These are phyloP conservation scores for Mercurialis annua DNA, from an alignment of 345 rosid genomes.

Conservation along the genomic window DNA sequence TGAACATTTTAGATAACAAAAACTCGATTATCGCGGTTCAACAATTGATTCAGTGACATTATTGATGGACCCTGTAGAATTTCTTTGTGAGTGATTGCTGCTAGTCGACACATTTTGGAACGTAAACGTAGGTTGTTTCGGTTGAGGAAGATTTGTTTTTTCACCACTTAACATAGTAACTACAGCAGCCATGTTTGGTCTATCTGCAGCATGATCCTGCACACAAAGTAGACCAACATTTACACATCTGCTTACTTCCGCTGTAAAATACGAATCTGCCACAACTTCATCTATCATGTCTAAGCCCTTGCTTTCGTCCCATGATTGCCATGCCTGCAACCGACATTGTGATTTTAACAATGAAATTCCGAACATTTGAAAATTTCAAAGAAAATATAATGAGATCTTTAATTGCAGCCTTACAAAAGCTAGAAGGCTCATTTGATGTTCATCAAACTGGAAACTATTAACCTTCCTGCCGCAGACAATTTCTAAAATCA, in stretches of 20 bases:
- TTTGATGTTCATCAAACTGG: constrained; percentile 2
- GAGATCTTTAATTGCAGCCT: background rate
- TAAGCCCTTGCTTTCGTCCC: constrained; percentile 15
- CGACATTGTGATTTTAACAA: background rate
- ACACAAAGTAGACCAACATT: background rate
- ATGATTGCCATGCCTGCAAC: constrained; percentile 19
- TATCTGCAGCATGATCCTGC: constrained; percentile 27
- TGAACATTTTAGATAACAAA: too few relatives aligned
- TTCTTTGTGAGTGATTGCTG: constrained; percentile 12
- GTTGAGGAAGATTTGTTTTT: constrained; percentile 24
- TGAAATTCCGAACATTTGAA: too few relatives aligned
- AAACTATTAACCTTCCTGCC: constrained; percentile 13
- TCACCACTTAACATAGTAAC: constrained; percentile 33
- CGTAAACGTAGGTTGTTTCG: constrained; percentile 42
- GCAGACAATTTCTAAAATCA: constrained; percentile 15
- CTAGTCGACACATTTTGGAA: background rate
- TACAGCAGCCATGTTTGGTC: constrained; percentile 31
- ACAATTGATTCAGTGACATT: background rate
- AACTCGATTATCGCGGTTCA: constrained; percentile 13
- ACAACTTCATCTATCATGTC: background rate
- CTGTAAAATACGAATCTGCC: background rate
- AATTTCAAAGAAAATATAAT: too few relatives aligned
- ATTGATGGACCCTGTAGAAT: constrained; percentile 10
- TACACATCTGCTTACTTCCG: background rate
- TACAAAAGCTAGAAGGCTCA: constrained; percentile 17